These are phyloP conservation scores for Eutrema yunnanense DNA, from an alignment of 345 rosid species.

Conservation along the genomic window DNA sequence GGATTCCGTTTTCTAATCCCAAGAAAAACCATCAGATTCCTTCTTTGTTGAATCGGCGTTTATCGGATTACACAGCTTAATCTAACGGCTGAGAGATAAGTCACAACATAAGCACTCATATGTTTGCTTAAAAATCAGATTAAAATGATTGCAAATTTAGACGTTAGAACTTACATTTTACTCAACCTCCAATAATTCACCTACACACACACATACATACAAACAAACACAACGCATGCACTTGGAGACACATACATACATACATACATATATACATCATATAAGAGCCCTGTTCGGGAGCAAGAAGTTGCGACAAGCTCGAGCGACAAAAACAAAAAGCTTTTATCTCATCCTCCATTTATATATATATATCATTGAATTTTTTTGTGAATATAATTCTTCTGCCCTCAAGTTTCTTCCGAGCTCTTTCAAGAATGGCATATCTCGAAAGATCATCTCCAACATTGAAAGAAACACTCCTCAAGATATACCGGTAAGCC, in stretches of 20 bases:
- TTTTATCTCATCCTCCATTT: too few relatives aligned
- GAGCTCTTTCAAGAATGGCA: conserved; percentile 18
- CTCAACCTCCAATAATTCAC: conserved; percentile 18
- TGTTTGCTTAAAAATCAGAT: conserved; percentile 17
- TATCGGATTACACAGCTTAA: background rate
- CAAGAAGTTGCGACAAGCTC: too few relatives aligned
- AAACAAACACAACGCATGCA: background rate
- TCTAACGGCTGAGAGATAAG: background rate
- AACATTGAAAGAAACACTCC: conserved; percentile 26
- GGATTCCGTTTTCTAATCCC: background rate
- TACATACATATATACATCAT: background rate
- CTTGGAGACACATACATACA: background rate
- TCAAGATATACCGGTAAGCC: conserved; percentile 28
- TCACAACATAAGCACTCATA: background rate
- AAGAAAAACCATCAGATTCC: background rate
- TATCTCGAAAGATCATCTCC: conserved; percentile 31
- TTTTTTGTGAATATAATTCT: background rate
- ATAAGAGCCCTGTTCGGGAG: too few relatives aligned
- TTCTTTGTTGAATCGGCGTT: background rate
- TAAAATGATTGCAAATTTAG: conserved; percentile 17
- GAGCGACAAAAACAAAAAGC: too few relatives aligned
- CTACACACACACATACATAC: background rate
- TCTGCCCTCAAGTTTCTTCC: background rate
- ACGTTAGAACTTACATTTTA: conserved; percentile 12
- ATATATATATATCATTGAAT: background rate